Evolutionary conservation across 1,284 basidiomycete genomes (phyloP).

Genomic region (Irpex rosettiformis): DNA sequence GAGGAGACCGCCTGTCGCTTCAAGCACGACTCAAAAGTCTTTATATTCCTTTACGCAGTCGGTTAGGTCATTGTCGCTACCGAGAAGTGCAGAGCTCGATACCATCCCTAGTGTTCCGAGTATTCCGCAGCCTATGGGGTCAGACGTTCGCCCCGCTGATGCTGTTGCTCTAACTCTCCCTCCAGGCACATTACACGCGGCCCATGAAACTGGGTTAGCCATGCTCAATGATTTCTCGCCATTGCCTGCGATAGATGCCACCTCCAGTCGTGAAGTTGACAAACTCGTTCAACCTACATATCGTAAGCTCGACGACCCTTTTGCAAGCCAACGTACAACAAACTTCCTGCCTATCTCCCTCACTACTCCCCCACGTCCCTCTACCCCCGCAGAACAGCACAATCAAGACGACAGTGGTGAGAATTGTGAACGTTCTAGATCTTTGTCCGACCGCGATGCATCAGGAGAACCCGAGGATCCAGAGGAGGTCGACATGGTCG

Average conservation of each 20-base stretch:
- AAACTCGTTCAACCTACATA: too few species aligned
- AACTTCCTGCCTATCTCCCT: too few species aligned
- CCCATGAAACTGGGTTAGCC: too few species aligned
- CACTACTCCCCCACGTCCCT: background rate
- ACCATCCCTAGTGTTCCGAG: background rate
- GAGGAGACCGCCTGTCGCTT: background rate
- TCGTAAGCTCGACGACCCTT: too few species aligned
- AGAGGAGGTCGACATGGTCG: background rate
- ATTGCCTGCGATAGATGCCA: too few species aligned
- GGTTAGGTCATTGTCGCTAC: background rate
- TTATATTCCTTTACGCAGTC: background rate
- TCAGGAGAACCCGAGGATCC: background rate
- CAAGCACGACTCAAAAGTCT: background rate
- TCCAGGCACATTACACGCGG: too few species aligned
- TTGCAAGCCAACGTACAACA: too few species aligned
- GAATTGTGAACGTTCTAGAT: background rate
- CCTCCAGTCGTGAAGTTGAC: too few species aligned
- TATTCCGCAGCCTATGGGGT: background rate
- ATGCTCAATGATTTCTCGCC: too few species aligned
- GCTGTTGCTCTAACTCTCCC: too few species aligned
- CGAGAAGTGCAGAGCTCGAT: background rate
- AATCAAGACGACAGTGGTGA: background rate
- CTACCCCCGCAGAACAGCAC: background rate
- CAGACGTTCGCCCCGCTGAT: background rate
- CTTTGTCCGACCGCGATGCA: background rate